These are phyloP conservation scores for Tricladium varicosporioides DNA, from an alignment of 2,329 filamentous ascomycete genomes.

Conservation along the genomic window DNA sequence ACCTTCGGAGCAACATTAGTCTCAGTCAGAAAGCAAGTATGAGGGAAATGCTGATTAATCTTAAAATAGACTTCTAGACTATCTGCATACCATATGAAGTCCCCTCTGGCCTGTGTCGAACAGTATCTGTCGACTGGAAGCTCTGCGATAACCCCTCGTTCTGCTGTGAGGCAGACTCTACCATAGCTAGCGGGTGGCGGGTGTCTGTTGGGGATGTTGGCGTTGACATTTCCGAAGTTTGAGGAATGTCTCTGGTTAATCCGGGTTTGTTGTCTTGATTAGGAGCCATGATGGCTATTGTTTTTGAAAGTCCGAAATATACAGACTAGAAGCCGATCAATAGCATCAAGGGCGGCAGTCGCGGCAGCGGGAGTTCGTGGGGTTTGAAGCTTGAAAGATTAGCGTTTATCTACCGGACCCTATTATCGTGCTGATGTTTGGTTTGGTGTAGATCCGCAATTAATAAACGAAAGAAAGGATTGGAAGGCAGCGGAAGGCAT, in stretches of 20 bases:
- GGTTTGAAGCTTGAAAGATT: neutral
- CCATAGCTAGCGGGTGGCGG: constrained; percentile 38
- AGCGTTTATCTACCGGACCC: neutral
- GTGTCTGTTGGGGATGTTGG: constrained; percentile 50
- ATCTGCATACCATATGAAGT: constrained; percentile 51
- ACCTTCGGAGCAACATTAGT: constrained; percentile 22
- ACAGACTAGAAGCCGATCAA: neutral
- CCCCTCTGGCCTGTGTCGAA: constrained; percentile 54
- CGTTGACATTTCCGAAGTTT: constrained; percentile 27
- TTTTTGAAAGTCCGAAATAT: neutral
- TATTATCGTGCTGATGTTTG: neutral
- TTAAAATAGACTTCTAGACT: neutral
- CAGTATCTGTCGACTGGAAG: constrained; percentile 58
- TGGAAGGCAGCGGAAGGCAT: constrained; percentile 10
- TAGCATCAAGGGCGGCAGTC: neutral
- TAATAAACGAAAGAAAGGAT: constrained; percentile 4
- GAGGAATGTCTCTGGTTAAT: constrained; percentile 18
- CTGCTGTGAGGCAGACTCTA: constrained; percentile 27
- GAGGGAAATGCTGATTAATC: neutral
- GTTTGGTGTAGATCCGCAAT: neutral
- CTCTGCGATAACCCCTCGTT: constrained; percentile 51
- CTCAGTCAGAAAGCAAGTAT: neutral
- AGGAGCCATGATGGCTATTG: constrained; percentile 7
- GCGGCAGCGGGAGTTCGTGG: neutral
- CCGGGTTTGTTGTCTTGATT: constrained; percentile 5